Evolutionary conservation across 164 flowering plant species (phyloP).

Genomic region (Amborella trichopoda): DNA sequence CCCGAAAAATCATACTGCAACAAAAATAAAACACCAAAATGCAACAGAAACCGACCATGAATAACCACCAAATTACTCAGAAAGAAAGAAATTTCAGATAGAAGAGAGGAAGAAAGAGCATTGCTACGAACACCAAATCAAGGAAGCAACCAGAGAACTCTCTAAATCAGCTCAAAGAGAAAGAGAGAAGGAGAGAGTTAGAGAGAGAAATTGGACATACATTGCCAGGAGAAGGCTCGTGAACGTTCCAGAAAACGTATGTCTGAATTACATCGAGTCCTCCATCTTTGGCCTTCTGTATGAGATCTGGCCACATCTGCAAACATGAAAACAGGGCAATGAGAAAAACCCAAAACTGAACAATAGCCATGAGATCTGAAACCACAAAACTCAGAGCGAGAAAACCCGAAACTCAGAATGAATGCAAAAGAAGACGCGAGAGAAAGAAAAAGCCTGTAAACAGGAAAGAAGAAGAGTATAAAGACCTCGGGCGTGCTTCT

Average conservation of each 20-base stretch:
- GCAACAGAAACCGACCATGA: background rate
- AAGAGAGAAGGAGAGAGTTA: background rate
- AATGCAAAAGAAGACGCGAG: too few species aligned
- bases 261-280: slow-evolving; percentile 16
- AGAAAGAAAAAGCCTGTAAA: background rate
- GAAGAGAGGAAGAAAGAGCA: background rate
- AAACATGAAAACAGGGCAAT: background rate
- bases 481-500: slow-evolving; percentile 15
- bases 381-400: too few species aligned
- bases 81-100: background rate
- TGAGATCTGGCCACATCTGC: slow-evolving; percentile 6
- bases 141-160: background rate
- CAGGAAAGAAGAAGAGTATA: background rate
- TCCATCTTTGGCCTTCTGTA: slow-evolving; percentile 16
- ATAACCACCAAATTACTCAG: background rate
- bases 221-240: slow-evolving; percentile 19
- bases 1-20: slow-evolving; percentile 65
- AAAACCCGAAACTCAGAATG: too few species aligned
- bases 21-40: background rate
- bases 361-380: too few species aligned
- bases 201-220: background rate
- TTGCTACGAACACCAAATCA: background rate
- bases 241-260: slow-evolving; percentile 53
- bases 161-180: too few species aligned
- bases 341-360: background rate